Conservation (phyloP, 2,329 filamentous ascomycete species). For the Hymenotorrendiella dingleyae region DNA sequence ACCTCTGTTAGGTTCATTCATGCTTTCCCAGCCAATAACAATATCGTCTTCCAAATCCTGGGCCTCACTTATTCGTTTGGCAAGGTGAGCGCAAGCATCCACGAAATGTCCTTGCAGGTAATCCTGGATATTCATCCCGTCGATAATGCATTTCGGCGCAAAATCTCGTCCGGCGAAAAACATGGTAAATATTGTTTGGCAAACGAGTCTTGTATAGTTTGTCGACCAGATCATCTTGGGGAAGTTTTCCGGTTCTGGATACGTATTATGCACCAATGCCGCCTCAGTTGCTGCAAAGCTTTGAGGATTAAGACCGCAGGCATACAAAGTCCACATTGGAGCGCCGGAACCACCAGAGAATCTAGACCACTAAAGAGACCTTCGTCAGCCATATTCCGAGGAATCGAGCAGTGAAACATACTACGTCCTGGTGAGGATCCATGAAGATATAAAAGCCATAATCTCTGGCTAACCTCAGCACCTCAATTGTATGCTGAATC, state of each 20-base stretch:
- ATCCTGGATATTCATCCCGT: slow-evolving; percentile 94
- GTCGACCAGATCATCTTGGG: slow-evolving; percentile 99
- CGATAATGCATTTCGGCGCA: slow-evolving; percentile 90
- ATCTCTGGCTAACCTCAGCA: slow-evolving; percentile 75
- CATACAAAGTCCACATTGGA: slow-evolving; percentile 96
- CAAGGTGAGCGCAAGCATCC: slow-evolving; percentile 72
- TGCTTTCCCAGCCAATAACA: slow-evolving; percentile 90
- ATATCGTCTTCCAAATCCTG: slow-evolving; percentile 81
- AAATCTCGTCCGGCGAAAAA: slow-evolving; percentile 91
- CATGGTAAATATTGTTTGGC: slow-evolving; percentile 86
- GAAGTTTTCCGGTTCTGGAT: slow-evolving; percentile 74
- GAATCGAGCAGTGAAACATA: slow-evolving; percentile 40
- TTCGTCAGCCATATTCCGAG: slow-evolving; percentile 24
- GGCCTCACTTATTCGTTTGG: slow-evolving; percentile 78
- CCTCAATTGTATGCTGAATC: slow-evolving; percentile 82
- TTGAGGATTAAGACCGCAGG: slow-evolving; percentile 82
- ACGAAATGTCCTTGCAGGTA: slow-evolving; percentile 87
- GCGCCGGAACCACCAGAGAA: slow-evolving; percentile 92
- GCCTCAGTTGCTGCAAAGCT: slow-evolving; percentile 83
- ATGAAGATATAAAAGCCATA: slow-evolving; percentile 97
- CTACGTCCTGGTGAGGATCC: slow-evolving; percentile 97
- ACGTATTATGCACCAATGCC: slow-evolving; percentile 91
- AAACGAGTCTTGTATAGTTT: slow-evolving; percentile 84
- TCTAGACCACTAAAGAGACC: slow-evolving; percentile 64
- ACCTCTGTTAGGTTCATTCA: slow-evolving; percentile 92